Evolutionary conservation across 306 rosid genomes (phyloP).

Genomic region (Sechiopsis laciniata): DNA sequence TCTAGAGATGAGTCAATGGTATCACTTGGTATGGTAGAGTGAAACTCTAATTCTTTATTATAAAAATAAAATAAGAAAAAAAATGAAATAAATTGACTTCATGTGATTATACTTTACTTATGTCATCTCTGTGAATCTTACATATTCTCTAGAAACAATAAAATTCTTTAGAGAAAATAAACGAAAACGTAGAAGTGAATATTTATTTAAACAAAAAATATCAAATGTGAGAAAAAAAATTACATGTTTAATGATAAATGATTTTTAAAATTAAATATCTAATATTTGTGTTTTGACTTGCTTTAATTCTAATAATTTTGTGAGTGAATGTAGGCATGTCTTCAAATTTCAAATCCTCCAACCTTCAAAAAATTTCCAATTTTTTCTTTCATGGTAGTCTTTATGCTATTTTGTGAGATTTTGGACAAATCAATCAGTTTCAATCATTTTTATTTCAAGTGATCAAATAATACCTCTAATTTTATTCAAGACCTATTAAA

Average conservation of each 20-base stretch:
- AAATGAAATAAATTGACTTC: neutral
- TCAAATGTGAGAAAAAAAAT: neutral
- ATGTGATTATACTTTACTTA: too few relatives aligned
- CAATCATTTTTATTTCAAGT: neutral
- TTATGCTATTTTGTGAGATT: neutral
- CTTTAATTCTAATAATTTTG: too few relatives aligned
- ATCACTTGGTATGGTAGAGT: too few relatives aligned
- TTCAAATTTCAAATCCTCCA: too few relatives aligned
- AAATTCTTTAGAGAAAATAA: neutral
- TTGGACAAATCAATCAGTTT: neutral
- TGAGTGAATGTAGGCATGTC: too few relatives aligned
- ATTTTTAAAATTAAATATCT: too few relatives aligned
- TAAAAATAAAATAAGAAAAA: too few relatives aligned
- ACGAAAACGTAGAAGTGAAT: neutral
- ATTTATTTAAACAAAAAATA: neutral
- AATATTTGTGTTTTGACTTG: too few relatives aligned
- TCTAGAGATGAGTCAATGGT: too few relatives aligned
- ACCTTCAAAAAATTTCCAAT: too few relatives aligned
- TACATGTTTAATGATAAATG: too few relatives aligned
- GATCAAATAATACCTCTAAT: neutral
- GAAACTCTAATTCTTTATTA: too few relatives aligned
- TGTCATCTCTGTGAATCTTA: neutral
- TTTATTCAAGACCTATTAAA: neutral
- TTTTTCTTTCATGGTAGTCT: neutral
- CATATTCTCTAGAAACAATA: neutral